Evolutionary conservation across 2,329 filamentous ascomycete species (phyloP), one percentile per base, ranked within the genome.

Genomic region (Claviceps sp.): DNA sequence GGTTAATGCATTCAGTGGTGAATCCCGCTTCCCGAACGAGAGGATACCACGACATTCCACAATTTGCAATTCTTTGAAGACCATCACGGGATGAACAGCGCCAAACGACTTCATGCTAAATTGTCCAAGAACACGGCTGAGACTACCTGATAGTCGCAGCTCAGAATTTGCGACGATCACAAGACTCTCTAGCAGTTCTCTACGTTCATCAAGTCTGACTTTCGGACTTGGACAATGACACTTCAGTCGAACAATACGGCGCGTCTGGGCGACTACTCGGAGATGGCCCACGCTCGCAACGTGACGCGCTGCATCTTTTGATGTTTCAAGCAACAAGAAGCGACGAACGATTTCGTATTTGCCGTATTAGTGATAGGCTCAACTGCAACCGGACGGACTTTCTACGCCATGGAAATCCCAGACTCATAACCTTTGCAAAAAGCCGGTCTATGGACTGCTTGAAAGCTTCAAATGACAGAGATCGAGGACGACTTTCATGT

Each of bases 221-320:
- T 88, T 80, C 84, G 1, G 75, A 85, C 52, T 87, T 77, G 69
- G 85, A 85, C 64, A 76, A 82, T 52, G 73, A 76, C 57, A 77
- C 88, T 40, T 84, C 85, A 1, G 81, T 76, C 3, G 81, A 30
- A 10, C 26, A 30, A 30, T 39, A 70, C 70, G 42, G 68, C 71
- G 10, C 66, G 81, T 14, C 73, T 90, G 5, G 73, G 78, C 1
- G 61, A 73, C 1, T 67, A 73, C 1, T 67, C 74, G 5, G 70
- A 87, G 62, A 76, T 84, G 62, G 75, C 71, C 2, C 81, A 89
- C 64, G 84, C 85, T 2, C 76, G 85, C 47, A 90, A 90, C 60
- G 61, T 90, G 52, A 90, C 86, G 1, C 74, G 77, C 7, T 77
- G 77, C 48, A 88, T 90, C 50, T 89, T 83, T 59, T 89, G n/a